A percentile compares a stretch with the other conserved stretches of the same genome.
Conservation (phyloP, 352 stramenopile species). For the Blastocystis sp. region DNA sequence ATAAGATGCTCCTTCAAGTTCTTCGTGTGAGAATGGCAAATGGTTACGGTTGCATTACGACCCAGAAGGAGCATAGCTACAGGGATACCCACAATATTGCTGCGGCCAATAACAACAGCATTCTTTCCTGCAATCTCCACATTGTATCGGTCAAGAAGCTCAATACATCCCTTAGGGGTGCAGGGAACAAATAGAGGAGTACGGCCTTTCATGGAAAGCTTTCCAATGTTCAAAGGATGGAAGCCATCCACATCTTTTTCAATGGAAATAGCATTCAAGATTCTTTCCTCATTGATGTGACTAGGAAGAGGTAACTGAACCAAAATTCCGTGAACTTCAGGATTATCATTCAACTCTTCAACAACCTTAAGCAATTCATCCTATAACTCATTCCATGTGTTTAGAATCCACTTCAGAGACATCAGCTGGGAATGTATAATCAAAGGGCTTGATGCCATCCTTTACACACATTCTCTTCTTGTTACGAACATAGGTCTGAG, state of each 20-base stretch:
- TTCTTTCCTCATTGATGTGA: slow-evolving; percentile 85
- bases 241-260: slow-evolving; percentile 98
- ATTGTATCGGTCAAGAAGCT: slow-evolving; percentile 85
- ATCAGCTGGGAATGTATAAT: slow-evolving; percentile 76
- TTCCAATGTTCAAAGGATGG: slow-evolving; percentile 91
- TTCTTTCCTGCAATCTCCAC: slow-evolving; percentile 86
- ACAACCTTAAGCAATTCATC: slow-evolving; percentile 77
- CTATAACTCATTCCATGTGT: slow-evolving; percentile 38
- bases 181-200: slow-evolving; percentile 87
- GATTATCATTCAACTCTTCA: slow-evolving; percentile 79
- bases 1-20: slow-evolving; percentile 83
- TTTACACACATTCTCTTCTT: slow-evolving; percentile 95
- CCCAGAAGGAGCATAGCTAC: slow-evolving; percentile 90
- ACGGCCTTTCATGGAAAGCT: slow-evolving; percentile 81
- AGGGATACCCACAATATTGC: slow-evolving; percentile 93
- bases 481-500: slow-evolving; percentile 92
- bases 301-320: slow-evolving; percentile 91
- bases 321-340: slow-evolving; percentile 88
- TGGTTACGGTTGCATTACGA: slow-evolving; percentile 92
- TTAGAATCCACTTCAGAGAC: slow-evolving; percentile 72
- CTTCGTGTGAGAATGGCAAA: slow-evolving; percentile 90
- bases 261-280: slow-evolving; percentile 86
- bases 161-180: slow-evolving; percentile 85
- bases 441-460: slow-evolving; percentile 83
- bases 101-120: slow-evolving; percentile 91